Conservation (phyloP, 306 rosid genomes). For the Myrica gale region DNA sequence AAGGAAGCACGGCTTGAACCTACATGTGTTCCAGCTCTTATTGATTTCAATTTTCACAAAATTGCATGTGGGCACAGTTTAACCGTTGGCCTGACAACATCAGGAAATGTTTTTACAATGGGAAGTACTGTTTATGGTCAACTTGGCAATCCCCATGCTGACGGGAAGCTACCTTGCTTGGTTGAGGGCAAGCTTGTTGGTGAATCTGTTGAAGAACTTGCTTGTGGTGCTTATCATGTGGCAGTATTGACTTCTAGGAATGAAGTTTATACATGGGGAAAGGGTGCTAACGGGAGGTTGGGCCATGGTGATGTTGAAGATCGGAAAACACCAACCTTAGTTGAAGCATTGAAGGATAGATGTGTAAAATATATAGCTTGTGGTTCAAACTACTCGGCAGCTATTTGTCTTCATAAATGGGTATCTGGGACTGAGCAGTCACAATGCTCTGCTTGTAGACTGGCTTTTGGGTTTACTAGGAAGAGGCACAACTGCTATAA, state of each 20-base stretch:
- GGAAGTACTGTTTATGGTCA: slow-evolving; percentile 99
- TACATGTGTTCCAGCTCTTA: slow-evolving; percentile 83
- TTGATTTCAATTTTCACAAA: slow-evolving; percentile 81
- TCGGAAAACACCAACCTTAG: slow-evolving; percentile 79
- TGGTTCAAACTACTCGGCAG: slow-evolving; percentile 86
- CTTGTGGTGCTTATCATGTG: slow-evolving; percentile 97
- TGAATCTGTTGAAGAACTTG: slow-evolving; percentile 75
- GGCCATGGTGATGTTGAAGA: slow-evolving; percentile 98
- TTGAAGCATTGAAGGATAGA: slow-evolving; percentile 87
- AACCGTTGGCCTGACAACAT: slow-evolving; percentile 84
- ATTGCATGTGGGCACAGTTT: slow-evolving; percentile 94
- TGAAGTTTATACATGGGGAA: slow-evolving; percentile 99
- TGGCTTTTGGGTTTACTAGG: slow-evolving; percentile 94
- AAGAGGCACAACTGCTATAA: slow-evolving; percentile 98
- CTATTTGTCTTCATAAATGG: slow-evolving; percentile 99
- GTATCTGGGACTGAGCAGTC: slow-evolving; percentile 94
- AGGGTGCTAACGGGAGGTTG: slow-evolving; percentile 98
- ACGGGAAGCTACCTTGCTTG: slow-evolving; percentile 83
- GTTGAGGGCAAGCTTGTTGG: slow-evolving; percentile 74
- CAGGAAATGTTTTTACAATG: slow-evolving; percentile 84
- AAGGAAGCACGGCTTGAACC: slow-evolving; percentile 89
- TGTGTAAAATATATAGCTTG: slow-evolving; percentile 89
- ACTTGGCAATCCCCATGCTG: slow-evolving; percentile 88
- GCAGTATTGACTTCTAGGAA: slow-evolving; percentile 79
- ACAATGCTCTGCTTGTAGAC: slow-evolving; percentile 95